These are phyloP conservation scores for Myxozyma monticola DNA, from an alignment of 805 yeast species.

Conservation along the genomic window DNA sequence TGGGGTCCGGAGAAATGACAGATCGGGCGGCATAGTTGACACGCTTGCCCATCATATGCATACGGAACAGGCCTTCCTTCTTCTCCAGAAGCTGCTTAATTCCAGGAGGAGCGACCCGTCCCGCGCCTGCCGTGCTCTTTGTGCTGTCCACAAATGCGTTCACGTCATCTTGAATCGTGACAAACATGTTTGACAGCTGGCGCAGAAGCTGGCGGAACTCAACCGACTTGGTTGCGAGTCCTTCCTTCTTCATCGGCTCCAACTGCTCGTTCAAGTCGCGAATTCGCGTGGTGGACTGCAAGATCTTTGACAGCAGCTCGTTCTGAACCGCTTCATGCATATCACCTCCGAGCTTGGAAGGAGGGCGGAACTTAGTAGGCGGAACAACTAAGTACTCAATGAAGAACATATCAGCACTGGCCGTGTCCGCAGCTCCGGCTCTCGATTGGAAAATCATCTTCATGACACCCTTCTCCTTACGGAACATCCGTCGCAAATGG, in stretches of 20 bases:
- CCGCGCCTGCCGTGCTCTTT: constrained; percentile 72
- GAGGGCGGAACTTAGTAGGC: constrained; percentile 93
- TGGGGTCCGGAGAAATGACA: constrained; percentile 98
- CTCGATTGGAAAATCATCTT: constrained; percentile 78
- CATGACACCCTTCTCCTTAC: constrained; percentile 66
- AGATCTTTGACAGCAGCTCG: constrained; percentile 75
- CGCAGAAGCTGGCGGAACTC: constrained; percentile 49
- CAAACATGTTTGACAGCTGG: constrained; percentile 93
- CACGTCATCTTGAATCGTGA: constrained; percentile 90
- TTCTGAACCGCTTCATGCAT: constrained; percentile 93
- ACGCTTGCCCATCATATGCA: constrained; percentile 99
- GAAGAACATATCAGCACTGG: constrained; percentile 79
- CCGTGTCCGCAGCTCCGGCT: constrained; percentile 53
- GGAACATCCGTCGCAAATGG: constrained; percentile 72
- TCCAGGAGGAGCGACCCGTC: constrained; percentile 84
- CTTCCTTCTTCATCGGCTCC: constrained; percentile 57
- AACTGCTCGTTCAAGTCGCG: constrained; percentile 89
- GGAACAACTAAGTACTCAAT: constrained; percentile 88
- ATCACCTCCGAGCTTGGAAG: constrained; percentile 96
- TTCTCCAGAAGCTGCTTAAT: constrained; percentile 96
- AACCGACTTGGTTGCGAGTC: constrained; percentile 35
- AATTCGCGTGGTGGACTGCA: constrained; percentile 76
- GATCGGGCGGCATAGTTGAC: constrained; percentile 99
- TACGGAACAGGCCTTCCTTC: constrained; percentile 97
- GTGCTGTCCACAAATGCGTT: constrained; percentile 91